Base-by-base conservation (phyloP, 108 stramenopile genomes). In the Cyclotella atomus region DNA sequence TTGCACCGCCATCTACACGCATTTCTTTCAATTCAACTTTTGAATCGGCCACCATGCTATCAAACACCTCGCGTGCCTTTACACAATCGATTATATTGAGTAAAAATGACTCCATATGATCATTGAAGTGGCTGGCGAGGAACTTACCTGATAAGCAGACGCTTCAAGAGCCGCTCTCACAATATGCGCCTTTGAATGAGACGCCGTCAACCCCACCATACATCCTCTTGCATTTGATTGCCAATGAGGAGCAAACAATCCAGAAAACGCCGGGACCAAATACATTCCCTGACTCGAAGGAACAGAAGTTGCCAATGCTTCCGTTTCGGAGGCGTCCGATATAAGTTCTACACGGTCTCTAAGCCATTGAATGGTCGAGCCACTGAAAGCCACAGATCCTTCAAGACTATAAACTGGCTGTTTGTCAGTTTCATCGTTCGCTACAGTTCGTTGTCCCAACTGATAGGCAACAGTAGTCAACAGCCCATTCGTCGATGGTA, bases 201-300 rank as follows among this genome's bases (percentile, higher is more conserved):
- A 86, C 3, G 71, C 79, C 14, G 99, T 98, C 65, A 99, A 84
- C 9, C 98, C 98, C 14, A 97, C 94, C 68, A 99, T 90, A 44
- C 90, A 91, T 28, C 88, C 98, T 6, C 99, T 88, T 33, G 98
- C 98, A 77, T 96, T 92, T 16, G 88, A 83, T 25, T 92, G 67
- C 98, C 99, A 99, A 76, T 97, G 87, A 0, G 99, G 98, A 29
- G 99, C 97, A 82, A 96, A 96, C 9, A 99, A 71, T 34, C 99
- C 98, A 9, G 90, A 81, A 79, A 99, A 98, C 20, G 98, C 98
- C 25, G 99, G 98, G 14, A 99, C 98, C 59, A 99, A 86, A 59
- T 96, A 98, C 77, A 99, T 82, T 36, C 97, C 97, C 57, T 97
- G 95, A 65, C 91, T 96, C 49, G 77, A 72, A 16, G 70, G 68